Evolutionary conservation across 2,329 filamentous ascomycete genomes (phyloP).

Genomic region (Ceratocystis ficicola): DNA sequence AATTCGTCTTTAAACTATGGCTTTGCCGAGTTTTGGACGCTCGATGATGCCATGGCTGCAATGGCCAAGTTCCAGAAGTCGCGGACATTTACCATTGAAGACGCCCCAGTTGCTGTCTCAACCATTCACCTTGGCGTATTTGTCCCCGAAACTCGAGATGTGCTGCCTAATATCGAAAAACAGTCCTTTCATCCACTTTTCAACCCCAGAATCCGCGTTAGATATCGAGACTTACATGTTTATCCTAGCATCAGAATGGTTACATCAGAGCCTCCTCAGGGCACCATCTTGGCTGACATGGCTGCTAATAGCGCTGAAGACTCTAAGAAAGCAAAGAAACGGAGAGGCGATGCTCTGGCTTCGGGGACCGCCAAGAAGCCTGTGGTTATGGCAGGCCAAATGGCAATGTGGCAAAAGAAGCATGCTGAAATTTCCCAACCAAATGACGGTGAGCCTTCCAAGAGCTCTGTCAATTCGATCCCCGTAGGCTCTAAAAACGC

Average conservation of each 20-base stretch:
- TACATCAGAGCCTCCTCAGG: slow-evolving; percentile 33
- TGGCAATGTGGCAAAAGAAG: slow-evolving; percentile 37
- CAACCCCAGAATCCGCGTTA: slow-evolving; percentile 54
- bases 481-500: slow-evolving; percentile 9
- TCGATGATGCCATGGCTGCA: slow-evolving; percentile 64
- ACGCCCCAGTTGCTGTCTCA: slow-evolving; percentile 55
- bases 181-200: slow-evolving; percentile 60
- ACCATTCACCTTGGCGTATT: slow-evolving; percentile 81
- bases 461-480: slow-evolving; percentile 16
- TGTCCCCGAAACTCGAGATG: slow-evolving; percentile 53
- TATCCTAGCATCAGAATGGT: slow-evolving; percentile 56
- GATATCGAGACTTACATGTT: slow-evolving; percentile 64
- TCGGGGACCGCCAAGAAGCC: slow-evolving; percentile 30
- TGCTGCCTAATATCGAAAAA: slow-evolving; percentile 42
- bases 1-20: slow-evolving; percentile 70
- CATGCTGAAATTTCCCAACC: slow-evolving; percentile 31
- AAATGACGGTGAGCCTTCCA: background rate
- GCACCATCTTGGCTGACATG: slow-evolving; percentile 24
- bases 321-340: slow-evolving; percentile 39
- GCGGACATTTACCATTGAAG: slow-evolving; percentile 66
- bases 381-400: slow-evolving; percentile 33
- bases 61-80: slow-evolving; percentile 58
- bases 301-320: slow-evolving; percentile 24
- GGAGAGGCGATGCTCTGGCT: slow-evolving; percentile 37
- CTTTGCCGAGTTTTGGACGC: slow-evolving; percentile 68